These are phyloP conservation scores for Capsicum chinense DNA, from an alignment of 257 asterid genomes.

Conservation along the genomic window DNA sequence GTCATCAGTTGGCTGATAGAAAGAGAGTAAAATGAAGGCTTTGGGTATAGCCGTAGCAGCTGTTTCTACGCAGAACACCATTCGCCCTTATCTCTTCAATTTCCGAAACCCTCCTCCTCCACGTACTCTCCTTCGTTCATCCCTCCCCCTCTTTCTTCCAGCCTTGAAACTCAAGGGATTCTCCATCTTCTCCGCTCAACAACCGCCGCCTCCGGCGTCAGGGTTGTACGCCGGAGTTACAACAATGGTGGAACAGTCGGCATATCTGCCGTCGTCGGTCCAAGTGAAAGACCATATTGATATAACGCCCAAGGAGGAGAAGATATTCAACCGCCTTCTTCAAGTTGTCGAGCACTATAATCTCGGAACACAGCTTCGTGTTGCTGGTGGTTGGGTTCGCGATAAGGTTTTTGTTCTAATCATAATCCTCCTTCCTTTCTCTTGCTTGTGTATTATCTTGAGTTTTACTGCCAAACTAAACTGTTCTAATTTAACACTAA, in stretches of 20 bases:
- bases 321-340: slow-evolving; percentile 69
- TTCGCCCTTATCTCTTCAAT: slow-evolving; percentile 23
- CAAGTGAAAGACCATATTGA: slow-evolving; percentile 67
- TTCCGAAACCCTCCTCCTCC: slow-evolving; percentile 10
- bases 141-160: neutral
- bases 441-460: neutral
- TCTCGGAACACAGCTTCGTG: slow-evolving; percentile 78
- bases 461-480: neutral
- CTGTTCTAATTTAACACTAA: neutral
- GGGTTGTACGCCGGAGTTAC: slow-evolving; percentile 27
- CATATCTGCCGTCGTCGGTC: slow-evolving; percentile 43
- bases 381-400: slow-evolving; percentile 99
- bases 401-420: slow-evolving; percentile 64
- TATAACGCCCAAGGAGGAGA: slow-evolving; percentile 68
- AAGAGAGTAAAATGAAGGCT: slow-evolving; percentile 15
- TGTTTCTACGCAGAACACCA: slow-evolving; percentile 8
- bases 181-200: neutral
- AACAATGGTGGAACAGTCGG: slow-evolving; percentile 7
- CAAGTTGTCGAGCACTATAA: slow-evolving; percentile 62
- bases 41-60: slow-evolving; percentile 3
- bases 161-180: neutral
- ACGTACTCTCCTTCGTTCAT: neutral
- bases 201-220: neutral
- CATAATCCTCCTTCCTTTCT: neutral
- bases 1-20: neutral